Evolutionary conservation across 495 filamentous ascomycete species (phyloP), one percentile per base, ranked within the genome.

Genomic region (Apodospora peruviana): DNA sequence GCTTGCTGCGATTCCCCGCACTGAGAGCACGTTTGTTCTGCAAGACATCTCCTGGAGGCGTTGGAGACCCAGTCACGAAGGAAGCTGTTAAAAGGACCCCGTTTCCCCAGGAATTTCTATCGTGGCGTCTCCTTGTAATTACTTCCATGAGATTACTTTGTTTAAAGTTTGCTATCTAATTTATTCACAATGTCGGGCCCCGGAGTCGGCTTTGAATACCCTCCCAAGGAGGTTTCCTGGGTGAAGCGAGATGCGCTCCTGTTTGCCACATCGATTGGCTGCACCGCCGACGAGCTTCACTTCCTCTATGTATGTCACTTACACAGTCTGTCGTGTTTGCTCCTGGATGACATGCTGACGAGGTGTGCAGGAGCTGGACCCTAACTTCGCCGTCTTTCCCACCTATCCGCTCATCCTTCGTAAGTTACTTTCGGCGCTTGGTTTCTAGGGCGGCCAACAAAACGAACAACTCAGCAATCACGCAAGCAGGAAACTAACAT

Each of bases 191-290:
- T 74, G 71, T 60, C 66, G 48, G 71, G 73, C 40, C 85, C 86
- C 54, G 88, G 87, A 57, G 85, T 75, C 58, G 87, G 88, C 53
- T 86, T 87, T 68, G 82, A 91, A 70, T 91, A 85, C 61, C 84
- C 86, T 43, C 54, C 80, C 34, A 63, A 77, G 57, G 76, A 81
- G 56, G 88, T 95, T 4, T 76, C 82, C 55, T 95, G 89, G 90
- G 69, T 86, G 55, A 90, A 93, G 80, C 79, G 90, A 36, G 90
- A 95, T 73, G 78, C 82, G 20, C 73, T 95, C 55, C 79, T 95
- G 22, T 95, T 95, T 62, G 89, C 90, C 29, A 85, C 88, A 67
- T 88, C 84, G 68, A 91, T 95, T 60, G 90, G 90, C 16, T 80
- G 78, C 63, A 90, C 82, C 42, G 75, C 76, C n/a, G 82, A 95